phyloP scores from a whole-genome alignment of 345 rosid genomes.

The Lumnitzera littorea region DNA sequence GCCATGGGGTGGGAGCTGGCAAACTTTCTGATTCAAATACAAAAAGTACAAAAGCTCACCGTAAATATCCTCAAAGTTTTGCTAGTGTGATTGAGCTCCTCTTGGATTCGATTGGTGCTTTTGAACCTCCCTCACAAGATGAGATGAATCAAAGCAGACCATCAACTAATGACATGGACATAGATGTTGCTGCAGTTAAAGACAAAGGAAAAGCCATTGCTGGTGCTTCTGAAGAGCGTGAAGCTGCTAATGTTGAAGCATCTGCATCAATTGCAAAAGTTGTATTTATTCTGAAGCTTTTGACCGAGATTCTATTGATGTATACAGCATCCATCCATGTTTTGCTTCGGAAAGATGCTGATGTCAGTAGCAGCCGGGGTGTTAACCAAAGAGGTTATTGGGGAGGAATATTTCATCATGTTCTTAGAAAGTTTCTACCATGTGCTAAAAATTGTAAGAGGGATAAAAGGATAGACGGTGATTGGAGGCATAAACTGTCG shows the following conservation, averaged over 20 bases:
- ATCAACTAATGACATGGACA: conserved; percentile 71
- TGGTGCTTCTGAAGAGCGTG: conserved; percentile 46
- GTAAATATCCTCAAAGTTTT: conserved; percentile 80
- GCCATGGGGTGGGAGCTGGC: conserved; percentile 39
- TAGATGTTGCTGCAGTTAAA: conserved; percentile 67
- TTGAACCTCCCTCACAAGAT: conserved; percentile 58
- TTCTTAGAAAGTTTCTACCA: conserved; percentile 71
- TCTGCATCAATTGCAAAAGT: conserved; percentile 78
- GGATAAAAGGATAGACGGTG: conserved; percentile 70
- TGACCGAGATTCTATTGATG: conserved; percentile 82
- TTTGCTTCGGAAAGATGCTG: conserved; percentile 74
- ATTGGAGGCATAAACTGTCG: conserved; percentile 89
- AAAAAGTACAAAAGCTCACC: conserved; percentile 63
- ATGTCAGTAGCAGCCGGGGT: conserved; percentile 47
- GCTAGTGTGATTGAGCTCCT: conserved; percentile 78
- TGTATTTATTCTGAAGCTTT: conserved; percentile 80
- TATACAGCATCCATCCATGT: conserved; percentile 77
- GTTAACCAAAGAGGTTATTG: conserved; percentile 44
- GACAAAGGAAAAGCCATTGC: conserved; percentile 92
- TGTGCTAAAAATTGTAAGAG: conserved; percentile 47
- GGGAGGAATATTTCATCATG: conserved; percentile 75
- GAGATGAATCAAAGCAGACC: conserved; percentile 35
- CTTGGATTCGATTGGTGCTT: conserved; percentile 56
- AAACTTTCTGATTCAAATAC: conserved; percentile 44
- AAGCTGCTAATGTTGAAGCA: conserved; percentile 42